Conservation (phyloP, 371 early-diverging fungal species). For the Circinella umbellata region DNA sequence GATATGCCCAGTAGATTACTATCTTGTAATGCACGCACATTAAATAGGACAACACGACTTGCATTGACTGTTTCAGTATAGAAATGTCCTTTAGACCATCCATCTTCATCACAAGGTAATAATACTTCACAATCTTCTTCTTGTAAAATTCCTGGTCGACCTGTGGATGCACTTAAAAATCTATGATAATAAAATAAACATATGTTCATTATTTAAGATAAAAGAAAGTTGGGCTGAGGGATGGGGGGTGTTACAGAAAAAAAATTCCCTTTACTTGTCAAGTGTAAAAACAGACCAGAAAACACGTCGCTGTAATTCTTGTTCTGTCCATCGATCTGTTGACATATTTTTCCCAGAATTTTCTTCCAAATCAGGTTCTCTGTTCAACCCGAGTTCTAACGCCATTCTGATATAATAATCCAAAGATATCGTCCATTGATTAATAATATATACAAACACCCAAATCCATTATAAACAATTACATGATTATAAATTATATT, state of each 20-base stretch:
- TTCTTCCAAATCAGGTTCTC: constrained; percentile 42
- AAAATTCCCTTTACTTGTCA: constrained; percentile 40
- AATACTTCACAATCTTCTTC: constrained; percentile 60
- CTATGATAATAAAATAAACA: constrained; percentile 11
- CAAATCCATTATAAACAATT: too few species aligned
- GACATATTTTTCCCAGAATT: constrained; percentile 12
- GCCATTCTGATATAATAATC: constrained; percentile 39
- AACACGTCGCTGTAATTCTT: constrained; percentile 53
- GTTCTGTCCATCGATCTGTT: constrained; percentile 47
- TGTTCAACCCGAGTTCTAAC: constrained; percentile 55
- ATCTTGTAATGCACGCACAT: constrained; percentile 27
- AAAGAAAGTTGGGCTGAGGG: too few species aligned
- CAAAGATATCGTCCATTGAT: too few species aligned
- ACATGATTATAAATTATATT: too few species aligned
- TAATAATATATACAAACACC: too few species aligned
- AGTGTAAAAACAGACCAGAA: constrained; percentile 58
- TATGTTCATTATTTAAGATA: too few species aligned
- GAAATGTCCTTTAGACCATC: constrained; percentile 44
- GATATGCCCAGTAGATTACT: constrained; percentile 36
- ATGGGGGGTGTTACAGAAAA: constrained; percentile 5
- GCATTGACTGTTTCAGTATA: constrained; percentile 45
- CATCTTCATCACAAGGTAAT: constrained; percentile 57
- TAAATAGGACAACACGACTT: constrained; percentile 31
- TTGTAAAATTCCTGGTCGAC: constrained; percentile 59
- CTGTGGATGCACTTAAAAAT: constrained; percentile 51